phyloP scores from a whole-genome alignment of 345 rosid genomes.

The Hibiscus tridactylites region DNA sequence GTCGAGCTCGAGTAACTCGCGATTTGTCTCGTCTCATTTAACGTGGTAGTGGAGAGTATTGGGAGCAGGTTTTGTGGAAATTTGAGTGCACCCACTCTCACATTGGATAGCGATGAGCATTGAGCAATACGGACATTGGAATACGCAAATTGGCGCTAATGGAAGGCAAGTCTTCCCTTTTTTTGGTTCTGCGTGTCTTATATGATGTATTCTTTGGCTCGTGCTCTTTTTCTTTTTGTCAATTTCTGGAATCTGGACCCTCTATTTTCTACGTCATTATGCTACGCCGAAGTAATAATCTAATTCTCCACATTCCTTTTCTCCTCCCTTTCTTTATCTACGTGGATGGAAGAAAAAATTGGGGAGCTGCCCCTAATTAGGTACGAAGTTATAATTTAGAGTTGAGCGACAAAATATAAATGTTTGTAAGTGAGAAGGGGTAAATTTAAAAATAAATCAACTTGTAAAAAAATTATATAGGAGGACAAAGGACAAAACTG shows the following conservation, averaged over 20 bases:
- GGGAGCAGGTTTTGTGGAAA: neutral
- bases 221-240: conserved; percentile 22
- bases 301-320: conserved; percentile 2
- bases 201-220: conserved; percentile 22
- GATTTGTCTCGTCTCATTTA: too few relatives aligned
- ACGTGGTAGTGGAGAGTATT: neutral
- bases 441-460: too few relatives aligned
- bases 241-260: conserved; percentile 25
- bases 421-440: too few relatives aligned
- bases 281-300: neutral
- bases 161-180: neutral
- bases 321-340: neutral
- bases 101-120: neutral
- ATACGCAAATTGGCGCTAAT: conserved; percentile 13
- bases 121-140: conserved; percentile 13
- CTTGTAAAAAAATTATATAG: too few relatives aligned
- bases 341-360: too few relatives aligned
- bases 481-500: too few relatives aligned
- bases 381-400: too few relatives aligned
- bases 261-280: neutral
- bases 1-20: too few relatives aligned
- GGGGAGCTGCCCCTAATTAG: too few relatives aligned
- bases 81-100: neutral
- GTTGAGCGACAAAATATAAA: too few relatives aligned
- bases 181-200: conserved; percentile 22